Base-by-base conservation (phyloP, 805 yeast species). In the Barnettozyma populi region DNA sequence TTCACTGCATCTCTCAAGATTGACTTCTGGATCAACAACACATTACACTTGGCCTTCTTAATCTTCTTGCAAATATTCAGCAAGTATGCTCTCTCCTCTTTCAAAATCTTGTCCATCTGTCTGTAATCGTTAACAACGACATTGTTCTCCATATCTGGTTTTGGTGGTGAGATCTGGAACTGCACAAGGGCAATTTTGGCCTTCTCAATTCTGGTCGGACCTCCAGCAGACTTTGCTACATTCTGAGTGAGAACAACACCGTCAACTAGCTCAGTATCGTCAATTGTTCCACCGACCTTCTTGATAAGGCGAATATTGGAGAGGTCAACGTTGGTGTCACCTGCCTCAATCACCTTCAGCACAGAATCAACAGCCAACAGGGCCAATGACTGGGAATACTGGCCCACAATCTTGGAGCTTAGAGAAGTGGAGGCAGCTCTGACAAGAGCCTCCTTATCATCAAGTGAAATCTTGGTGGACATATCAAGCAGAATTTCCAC, bases 81-180 rank as follows among this genome's bases (percentile, higher is more conserved):
- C 62, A 94, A 72, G 65, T 94, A 94, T 25, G 96, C 94, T 66
- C 99, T 84, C 75, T 94, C 99, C 71, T 94, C 99, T 65, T 95
- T 94, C 64, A 94, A 75, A 58, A 94, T 94, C 72, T 92, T 94
- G 70, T 94, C 99, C 99, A 94, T 94, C 70, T 94, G 99, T 69
- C 99, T 81, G 73, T 94, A 94, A 68, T 94, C 99, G 64, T 87
- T 94, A 47, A 94, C 98, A 49, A 94, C 96, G 43, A 94, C 92
- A 64, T 90, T 92, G 68, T 94, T 94, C 72, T 94, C 99, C 85
- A 95, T 60, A 40, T 78, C 74, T 87, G 99, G 74, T 87, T 94
- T 73, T 90, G 99, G 62, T 86, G 79, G 97, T 78, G 36, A 98
- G 86, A 71, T 89, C 89, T 41, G 99, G 95, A 66, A 94, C 84